A percentile compares a stretch with the other conserved stretches of the same genome.
Evolutionary conservation across 768 basidiomycete genomes (phyloP).

Genomic region (Panaeolus cyanescens): DNA sequence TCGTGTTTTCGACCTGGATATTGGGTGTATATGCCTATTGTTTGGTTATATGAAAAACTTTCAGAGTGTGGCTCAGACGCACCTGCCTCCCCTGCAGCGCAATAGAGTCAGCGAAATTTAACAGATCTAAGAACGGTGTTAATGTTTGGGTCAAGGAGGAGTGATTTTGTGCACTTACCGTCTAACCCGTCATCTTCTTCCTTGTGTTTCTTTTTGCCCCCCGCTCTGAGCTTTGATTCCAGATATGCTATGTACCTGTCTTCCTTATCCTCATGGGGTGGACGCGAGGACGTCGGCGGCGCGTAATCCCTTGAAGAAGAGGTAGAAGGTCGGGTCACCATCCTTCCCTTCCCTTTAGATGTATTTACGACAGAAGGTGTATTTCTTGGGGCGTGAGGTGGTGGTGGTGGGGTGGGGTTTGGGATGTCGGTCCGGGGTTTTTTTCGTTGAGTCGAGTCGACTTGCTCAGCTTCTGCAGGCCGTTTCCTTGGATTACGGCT

Average conservation of each 20-base stretch:
- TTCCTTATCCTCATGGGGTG: conserved; percentile 55
- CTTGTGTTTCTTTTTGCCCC: conserved; percentile 41
- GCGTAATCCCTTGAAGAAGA: neutral
- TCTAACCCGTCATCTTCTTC: conserved; percentile 81
- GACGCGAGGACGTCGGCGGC: neutral
- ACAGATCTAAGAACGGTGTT: conserved; percentile 37
- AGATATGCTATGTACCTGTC: conserved; percentile 85
- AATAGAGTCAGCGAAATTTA: conserved; percentile 51
- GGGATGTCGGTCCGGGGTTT: conserved; percentile 33
- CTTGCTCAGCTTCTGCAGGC: conserved; percentile 43
- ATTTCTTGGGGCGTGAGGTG: neutral
- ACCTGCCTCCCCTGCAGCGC: conserved; percentile 17
- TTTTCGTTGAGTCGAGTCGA: conserved; percentile 52
- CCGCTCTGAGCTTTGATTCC: conserved; percentile 62
- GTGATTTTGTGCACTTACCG: conserved; percentile 51
- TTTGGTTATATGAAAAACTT: neutral
- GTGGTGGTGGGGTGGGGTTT: conserved; percentile 8
- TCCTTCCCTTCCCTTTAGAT: conserved; percentile 4
- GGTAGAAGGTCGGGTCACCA: neutral
- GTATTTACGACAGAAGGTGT: neutral
- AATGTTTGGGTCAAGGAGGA: neutral
- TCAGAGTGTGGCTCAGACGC: neutral
- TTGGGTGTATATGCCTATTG: neutral
- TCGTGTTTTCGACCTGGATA: neutral
- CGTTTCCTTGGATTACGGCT: conserved; percentile 36